A percentile compares a stretch with the other conserved stretches of the same genome.
Evolutionary conservation across 768 basidiomycete species (phyloP).

Genomic region (Rhizopogon vinicolor): DNA sequence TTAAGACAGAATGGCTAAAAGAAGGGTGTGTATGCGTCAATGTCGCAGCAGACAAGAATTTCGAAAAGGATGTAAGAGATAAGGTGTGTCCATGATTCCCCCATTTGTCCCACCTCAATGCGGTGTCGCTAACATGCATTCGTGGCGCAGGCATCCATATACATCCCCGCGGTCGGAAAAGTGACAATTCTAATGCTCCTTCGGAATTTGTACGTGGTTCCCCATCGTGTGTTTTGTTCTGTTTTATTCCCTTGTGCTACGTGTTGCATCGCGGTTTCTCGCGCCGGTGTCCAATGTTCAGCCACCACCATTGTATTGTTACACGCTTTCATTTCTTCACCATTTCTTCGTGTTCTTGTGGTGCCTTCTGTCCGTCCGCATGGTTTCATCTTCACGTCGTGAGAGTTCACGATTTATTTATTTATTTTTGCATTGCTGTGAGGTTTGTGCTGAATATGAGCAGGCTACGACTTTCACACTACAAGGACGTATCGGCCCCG

Average conservation of each 20-base stretch:
- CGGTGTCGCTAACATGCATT: background rate
- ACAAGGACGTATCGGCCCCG: conserved; percentile 14
- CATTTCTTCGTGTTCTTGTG: background rate
- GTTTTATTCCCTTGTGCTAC: background rate
- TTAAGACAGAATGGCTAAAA: conserved; percentile 86
- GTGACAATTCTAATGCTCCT: conserved; percentile 98
- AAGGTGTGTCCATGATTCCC: conserved; percentile 49
- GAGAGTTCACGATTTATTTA: no score
- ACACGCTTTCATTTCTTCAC: background rate
- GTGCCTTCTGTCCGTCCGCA: background rate
- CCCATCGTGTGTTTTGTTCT: background rate
- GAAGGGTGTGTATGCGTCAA: conserved; percentile 94
- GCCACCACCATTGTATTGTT: background rate
- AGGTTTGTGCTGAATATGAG: background rate
- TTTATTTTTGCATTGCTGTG: background rate
- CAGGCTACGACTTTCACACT: conserved; percentile 25
- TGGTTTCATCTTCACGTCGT: background rate
- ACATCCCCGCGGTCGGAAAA: conserved; percentile 95
- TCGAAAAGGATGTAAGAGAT: conserved; percentile 87
- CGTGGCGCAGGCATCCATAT: conserved; percentile 73
- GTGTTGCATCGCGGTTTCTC: background rate
- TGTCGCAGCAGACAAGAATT: conserved; percentile 94
- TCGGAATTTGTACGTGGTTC: conserved; percentile 74
- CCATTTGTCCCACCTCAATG: no score
- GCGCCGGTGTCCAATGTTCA: background rate